These are phyloP conservation scores for Erysimum cheiranthoides DNA, from an alignment of 345 rosid species.

Conservation along the genomic window DNA sequence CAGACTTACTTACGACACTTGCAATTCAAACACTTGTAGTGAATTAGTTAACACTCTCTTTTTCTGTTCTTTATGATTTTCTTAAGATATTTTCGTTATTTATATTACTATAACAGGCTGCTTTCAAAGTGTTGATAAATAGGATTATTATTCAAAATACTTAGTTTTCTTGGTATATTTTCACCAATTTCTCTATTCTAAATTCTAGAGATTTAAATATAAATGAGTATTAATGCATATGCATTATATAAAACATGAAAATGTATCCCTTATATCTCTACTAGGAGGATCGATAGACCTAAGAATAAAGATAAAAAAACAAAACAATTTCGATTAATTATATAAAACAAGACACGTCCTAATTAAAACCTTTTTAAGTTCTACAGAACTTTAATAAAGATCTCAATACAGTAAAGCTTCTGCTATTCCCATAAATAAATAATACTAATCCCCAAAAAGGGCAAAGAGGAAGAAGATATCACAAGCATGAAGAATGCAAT, in stretches of 20 bases:
- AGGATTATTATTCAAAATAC: slow-evolving; percentile 3
- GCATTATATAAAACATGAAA: too few relatives aligned
- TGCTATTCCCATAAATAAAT: not conserved
- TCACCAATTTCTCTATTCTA: not conserved
- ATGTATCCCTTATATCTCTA: not conserved
- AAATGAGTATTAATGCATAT: not conserved
- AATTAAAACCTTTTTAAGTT: not conserved
- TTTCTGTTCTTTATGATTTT: too few relatives aligned
- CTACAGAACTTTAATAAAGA: not conserved
- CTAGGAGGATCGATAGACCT: too few relatives aligned
- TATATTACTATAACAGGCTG: not conserved
- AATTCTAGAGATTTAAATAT: not conserved
- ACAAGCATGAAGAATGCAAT: not conserved
- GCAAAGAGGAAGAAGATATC: not conserved
- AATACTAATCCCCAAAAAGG: not conserved
- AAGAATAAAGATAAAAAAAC: not conserved
- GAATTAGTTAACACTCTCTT: not conserved
- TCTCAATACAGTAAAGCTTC: slow-evolving; percentile 7
- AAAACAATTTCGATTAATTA: not conserved
- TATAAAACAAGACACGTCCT: slow-evolving; percentile 11
- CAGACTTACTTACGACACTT: too few relatives aligned
- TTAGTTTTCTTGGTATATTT: not conserved
- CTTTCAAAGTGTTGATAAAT: not conserved
- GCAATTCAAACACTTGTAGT: not conserved
- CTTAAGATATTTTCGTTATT: not conserved